A percentile compares a stretch with the other conserved stretches of the same genome.
These are phyloP conservation scores for Debaryomyces fabryi DNA, from an alignment of 1,139 yeast genomes.

Conservation along the genomic window DNA sequence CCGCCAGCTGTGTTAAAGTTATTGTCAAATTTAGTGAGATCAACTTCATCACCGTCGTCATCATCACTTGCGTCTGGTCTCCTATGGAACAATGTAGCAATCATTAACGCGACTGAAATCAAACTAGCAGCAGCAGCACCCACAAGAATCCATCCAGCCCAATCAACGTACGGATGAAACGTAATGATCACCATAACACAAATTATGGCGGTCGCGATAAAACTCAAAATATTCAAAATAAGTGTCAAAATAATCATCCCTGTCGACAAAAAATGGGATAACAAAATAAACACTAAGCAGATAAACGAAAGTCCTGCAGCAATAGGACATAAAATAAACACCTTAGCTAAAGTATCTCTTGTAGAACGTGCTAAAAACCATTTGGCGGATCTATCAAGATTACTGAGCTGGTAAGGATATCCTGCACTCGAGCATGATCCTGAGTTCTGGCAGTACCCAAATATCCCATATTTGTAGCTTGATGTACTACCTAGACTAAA, in stretches of 20 bases:
- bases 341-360: slow-evolving; percentile 66
- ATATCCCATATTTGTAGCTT: slow-evolving; percentile 74
- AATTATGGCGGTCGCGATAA: slow-evolving; percentile 53
- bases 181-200: slow-evolving; percentile 58
- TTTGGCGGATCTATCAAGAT: slow-evolving; percentile 19
- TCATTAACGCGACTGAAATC: slow-evolving; percentile 32
- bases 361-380: slow-evolving; percentile 41
- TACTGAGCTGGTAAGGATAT: slow-evolving; percentile 36
- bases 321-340: slow-evolving; percentile 78
- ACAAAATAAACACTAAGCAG: slow-evolving; percentile 40
- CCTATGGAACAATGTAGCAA: slow-evolving; percentile 23
- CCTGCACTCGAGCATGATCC: slow-evolving; percentile 50
- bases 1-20: slow-evolving; percentile 15
- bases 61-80: slow-evolving; percentile 31
- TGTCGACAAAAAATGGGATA: slow-evolving; percentile 27
- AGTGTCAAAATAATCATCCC: slow-evolving; percentile 28
- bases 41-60: slow-evolving; percentile 19
- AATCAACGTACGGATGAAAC: slow-evolving; percentile 63
- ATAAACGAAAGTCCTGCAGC: slow-evolving; percentile 75
- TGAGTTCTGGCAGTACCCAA: slow-evolving; percentile 66
- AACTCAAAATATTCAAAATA: slow-evolving; percentile 43
- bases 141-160: slow-evolving; percentile 72
- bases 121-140: slow-evolving; percentile 64
- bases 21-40: slow-evolving; percentile 22
- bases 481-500: slow-evolving; percentile 44